A percentile compares a stretch with the other conserved stretches of the same genome.
Conservation (phyloP, 2,329 filamentous ascomycete genomes). For the Epichloe amarillans region DNA sequence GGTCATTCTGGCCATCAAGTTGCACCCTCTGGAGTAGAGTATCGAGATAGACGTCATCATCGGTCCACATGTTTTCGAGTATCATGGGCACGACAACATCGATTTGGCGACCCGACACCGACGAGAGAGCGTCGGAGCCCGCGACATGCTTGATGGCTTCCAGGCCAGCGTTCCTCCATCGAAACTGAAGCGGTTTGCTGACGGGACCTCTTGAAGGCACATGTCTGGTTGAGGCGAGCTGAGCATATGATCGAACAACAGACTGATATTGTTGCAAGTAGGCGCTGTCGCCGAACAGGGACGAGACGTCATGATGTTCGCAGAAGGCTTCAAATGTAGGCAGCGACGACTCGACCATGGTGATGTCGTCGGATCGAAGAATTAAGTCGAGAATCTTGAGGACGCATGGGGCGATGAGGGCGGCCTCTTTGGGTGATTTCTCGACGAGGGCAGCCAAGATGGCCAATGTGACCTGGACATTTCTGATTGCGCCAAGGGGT, state of each 20-base stretch:
- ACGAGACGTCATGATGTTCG: slow-evolving; percentile 72
- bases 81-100: slow-evolving; percentile 71
- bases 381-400: slow-evolving; percentile 75
- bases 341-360: slow-evolving; percentile 82
- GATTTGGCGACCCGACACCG: slow-evolving; percentile 63
- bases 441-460: slow-evolving; percentile 87
- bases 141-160: slow-evolving; percentile 72
- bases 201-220: slow-evolving; percentile 34
- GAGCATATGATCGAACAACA: slow-evolving; percentile 66
- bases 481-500: slow-evolving; percentile 36
- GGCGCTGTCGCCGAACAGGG: slow-evolving; percentile 71
- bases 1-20: slow-evolving; percentile 54
- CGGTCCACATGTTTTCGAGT: slow-evolving; percentile 72
- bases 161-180: slow-evolving; percentile 63
- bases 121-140: slow-evolving; percentile 63
- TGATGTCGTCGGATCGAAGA: slow-evolving; percentile 74
- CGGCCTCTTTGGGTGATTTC: slow-evolving; percentile 79
- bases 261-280: slow-evolving; percentile 74
- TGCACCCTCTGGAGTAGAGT: slow-evolving; percentile 54
- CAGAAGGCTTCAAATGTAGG: slow-evolving; percentile 82
- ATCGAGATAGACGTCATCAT: slow-evolving; percentile 55
- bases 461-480: slow-evolving; percentile 88
- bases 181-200: slow-evolving; percentile 64
- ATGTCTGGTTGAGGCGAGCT: slow-evolving; percentile 56
- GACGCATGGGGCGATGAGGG: slow-evolving; percentile 74